phyloP scores from a whole-genome alignment of 2,329 filamentous ascomycete genomes.

The Thelonectria blattea region DNA sequence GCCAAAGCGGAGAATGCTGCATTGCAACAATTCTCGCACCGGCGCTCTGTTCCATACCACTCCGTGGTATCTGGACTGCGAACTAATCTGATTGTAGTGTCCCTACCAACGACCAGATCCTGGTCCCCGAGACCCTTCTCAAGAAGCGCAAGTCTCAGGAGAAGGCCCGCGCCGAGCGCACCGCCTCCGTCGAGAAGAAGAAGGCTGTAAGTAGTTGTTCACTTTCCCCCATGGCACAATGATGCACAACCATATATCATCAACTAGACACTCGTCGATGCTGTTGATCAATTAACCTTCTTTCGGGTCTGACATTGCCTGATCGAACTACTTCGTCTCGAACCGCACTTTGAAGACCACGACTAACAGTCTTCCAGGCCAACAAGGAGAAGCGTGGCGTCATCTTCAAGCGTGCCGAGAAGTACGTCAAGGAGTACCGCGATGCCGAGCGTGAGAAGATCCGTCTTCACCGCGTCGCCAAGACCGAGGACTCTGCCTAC shows the following conservation, averaged over 20 bases:
- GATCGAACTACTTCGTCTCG: constrained; percentile 36
- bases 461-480: constrained; percentile 86
- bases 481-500: constrained; percentile 92
- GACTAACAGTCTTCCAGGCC: constrained; percentile 66
- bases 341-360: constrained; percentile 22
- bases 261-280: constrained; percentile 98
- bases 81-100: constrained; percentile 84
- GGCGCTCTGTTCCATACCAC: constrained; percentile 71
- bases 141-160: constrained; percentile 99
- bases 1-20: constrained; percentile 91
- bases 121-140: constrained; percentile 98
- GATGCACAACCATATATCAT: constrained; percentile 87
- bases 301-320: constrained; percentile 90
- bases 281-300: constrained; percentile 97
- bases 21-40: constrained; percentile 88
- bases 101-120: constrained; percentile 91
- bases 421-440: constrained; percentile 99
- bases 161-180: constrained; percentile 93
- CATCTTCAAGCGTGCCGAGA: constrained; percentile 99
- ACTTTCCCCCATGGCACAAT: constrained; percentile 54
- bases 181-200: constrained; percentile 80
- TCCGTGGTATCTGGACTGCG: constrained; percentile 67
- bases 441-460: constrained; percentile 98
- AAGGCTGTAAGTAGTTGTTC: constrained; percentile 77
- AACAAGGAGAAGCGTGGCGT: constrained; percentile 98